A percentile compares a stretch with the other conserved stretches of the same genome.
phyloP scores from a whole-genome alignment of 1,139 yeast genomes.

The Chernovozyma aurita region DNA sequence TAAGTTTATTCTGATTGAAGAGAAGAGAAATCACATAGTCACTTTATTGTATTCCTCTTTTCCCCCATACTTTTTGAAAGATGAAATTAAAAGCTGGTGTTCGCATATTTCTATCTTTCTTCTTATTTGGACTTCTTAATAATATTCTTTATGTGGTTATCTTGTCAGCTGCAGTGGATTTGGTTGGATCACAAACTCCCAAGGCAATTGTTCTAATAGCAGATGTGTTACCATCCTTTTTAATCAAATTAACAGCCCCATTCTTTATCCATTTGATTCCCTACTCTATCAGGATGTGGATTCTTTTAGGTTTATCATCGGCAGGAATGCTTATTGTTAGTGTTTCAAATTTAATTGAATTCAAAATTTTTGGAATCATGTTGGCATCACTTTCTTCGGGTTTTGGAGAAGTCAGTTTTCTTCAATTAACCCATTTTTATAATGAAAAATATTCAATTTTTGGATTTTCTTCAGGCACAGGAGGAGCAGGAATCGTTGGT shows the following conservation, averaged over 20 bases:
- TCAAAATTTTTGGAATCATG: constrained; percentile 64
- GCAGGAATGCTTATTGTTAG: constrained; percentile 79
- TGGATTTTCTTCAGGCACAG: constrained; percentile 93
- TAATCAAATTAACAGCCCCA: constrained; percentile 70
- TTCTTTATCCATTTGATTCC: constrained; percentile 68
- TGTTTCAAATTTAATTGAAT: constrained; percentile 21
- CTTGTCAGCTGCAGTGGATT: constrained; percentile 84
- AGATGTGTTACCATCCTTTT: constrained; percentile 80
- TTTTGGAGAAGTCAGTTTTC: constrained; percentile 82
- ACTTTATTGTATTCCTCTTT: too few relatives aligned
- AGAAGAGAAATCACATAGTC: too few relatives aligned
- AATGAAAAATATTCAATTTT: constrained; percentile 52
- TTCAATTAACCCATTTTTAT: constrained; percentile 76
- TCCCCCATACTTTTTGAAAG: not conserved
- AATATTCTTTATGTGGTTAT: constrained; percentile 89
- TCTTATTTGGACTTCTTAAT: constrained; percentile 82
- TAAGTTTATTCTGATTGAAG: not conserved
- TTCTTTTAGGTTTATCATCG: constrained; percentile 55
- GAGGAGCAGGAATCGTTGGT: constrained; percentile 89
- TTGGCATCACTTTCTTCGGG: constrained; percentile 86
- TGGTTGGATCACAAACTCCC: constrained; percentile 80
- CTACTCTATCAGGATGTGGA: constrained; percentile 50
- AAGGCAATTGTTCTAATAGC: constrained; percentile 83
- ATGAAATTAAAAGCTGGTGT: constrained; percentile 3
- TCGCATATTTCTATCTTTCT: constrained; percentile 51